Evolutionary conservation across 1,284 basidiomycete species (phyloP), one percentile per base, ranked within the genome.

Genomic region (Somion occarium): DNA sequence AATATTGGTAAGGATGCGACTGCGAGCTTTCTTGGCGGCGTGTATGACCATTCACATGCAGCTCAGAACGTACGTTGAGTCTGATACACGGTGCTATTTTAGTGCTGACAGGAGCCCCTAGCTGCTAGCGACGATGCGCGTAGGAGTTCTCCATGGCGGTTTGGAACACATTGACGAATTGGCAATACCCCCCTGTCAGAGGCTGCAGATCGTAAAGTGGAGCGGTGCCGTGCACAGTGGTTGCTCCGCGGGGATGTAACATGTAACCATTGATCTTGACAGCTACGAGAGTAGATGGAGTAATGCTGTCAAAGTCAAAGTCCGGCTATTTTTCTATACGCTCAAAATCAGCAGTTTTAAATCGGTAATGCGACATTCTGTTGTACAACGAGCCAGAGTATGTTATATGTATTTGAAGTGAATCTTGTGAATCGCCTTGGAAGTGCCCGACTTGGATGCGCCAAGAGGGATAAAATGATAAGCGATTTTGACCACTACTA

Each of bases 1-100:
- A 82, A 79, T 55, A 75, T 86, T 38, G 93, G 92, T 23, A 84
- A 82, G 61, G 92, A 94, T 62, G 84, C 87, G 61, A 93, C 91
- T 0, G 76, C 82, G 0, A 79, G 88, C 3, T 93, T 93, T 72
- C 89, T 89, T 64, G 91, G 91, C 5, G 91, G 91, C 43, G 73
- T 87, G 11, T 91, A 92, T 68, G 79, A 83, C 48, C 90, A 93
- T 65, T 90, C 87, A 22, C 88, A 90, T 66, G 91, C 88, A n/a
- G 91, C 91, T 13, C 86, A 90, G 68, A 87, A 87, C 60, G 83
- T 85, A 61, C 53, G 82, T 69, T 37, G 13, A 38, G 45, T 49
- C 66, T 65, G 66, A 22, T 4, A n/a, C n/a, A n/a, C 15, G 30
- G 7, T 43, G 22, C 5, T 19, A 15, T 13, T 13, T 24, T 7